phyloP scores from a whole-genome alignment of 371 early-diverging fungal genomes.

The Rhizopus stolonifer region DNA sequence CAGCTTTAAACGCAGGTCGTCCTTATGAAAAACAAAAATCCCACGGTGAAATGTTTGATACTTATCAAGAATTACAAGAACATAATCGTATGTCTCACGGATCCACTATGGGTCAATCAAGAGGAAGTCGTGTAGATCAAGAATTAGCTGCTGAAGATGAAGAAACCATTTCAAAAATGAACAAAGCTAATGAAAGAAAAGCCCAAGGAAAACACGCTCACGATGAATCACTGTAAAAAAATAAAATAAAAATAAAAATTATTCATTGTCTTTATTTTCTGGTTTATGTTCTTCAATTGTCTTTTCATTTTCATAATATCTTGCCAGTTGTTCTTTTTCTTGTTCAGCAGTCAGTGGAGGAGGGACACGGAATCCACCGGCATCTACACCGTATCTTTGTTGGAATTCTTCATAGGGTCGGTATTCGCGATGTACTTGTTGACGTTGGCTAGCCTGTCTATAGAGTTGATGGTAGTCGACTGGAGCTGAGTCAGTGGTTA shows the following conservation, averaged over 20 bases:
- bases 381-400: conserved; percentile 33
- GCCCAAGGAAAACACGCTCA: not conserved
- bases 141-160: conserved; percentile 21
- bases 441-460: conserved; percentile 36
- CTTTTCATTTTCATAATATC: not conserved
- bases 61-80: conserved; percentile 9
- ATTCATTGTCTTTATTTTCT: not conserved
- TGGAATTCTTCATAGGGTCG: conserved; percentile 2
- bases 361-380: conserved; percentile 47
- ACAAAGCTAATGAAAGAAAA: conserved; percentile 9
- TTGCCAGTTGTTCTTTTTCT: conserved; percentile 29
- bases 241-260: not conserved
- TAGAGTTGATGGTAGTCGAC: conserved; percentile 44
- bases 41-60: conserved; percentile 22
- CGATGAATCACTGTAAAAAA: not conserved
- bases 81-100: conserved; percentile 9
- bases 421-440: conserved; percentile 13
- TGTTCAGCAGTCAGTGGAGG: conserved; percentile 26
- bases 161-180: conserved; percentile 14
- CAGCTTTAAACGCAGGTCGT: conserved; percentile 22
- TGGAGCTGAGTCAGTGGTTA: not conserved
- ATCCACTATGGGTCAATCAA: conserved; percentile 4
- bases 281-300: not conserved
- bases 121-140: conserved; percentile 19
- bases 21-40: conserved; percentile 15